Evolutionary conservation across 179 eudicot genomes (phyloP).

Genomic region (Spinacia oleracea): DNA sequence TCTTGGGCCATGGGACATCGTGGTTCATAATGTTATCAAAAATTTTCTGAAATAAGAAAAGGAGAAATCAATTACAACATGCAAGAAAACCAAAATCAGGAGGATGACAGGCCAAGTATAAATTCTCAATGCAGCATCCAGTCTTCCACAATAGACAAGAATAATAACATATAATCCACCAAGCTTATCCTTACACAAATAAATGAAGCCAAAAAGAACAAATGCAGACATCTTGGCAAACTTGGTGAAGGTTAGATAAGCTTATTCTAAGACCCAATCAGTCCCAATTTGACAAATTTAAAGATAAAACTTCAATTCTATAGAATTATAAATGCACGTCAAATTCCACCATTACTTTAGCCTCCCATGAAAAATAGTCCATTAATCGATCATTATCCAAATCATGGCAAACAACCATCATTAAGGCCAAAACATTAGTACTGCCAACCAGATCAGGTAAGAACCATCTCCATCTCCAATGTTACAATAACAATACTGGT

Average conservation of each 20-base stretch:
- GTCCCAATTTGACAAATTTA: background rate
- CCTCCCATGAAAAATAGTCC: background rate
- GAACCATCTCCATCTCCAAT: background rate
- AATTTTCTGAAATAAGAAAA: slow-evolving; percentile 64
- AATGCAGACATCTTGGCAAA: background rate
- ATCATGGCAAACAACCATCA: background rate
- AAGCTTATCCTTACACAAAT: background rate
- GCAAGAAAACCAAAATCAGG: slow-evolving; percentile 19
- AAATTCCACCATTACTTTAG: background rate
- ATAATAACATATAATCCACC: background rate
- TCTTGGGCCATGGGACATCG: slow-evolving; percentile 93
- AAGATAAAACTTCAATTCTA: background rate
- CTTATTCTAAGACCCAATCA: background rate
- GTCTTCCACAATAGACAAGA: background rate
- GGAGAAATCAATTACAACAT: slow-evolving; percentile 21
- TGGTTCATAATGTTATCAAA: slow-evolving; percentile 92
- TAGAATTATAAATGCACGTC: background rate
- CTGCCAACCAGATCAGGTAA: background rate
- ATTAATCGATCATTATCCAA: background rate
- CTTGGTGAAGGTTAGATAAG: background rate
- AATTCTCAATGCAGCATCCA: background rate
- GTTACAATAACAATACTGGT: background rate
- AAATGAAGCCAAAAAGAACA: background rate
- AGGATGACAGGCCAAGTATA: background rate
- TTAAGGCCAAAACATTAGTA: background rate